Conservation (phyloP, 345 rosid species). For the Camelina sativa region DNA sequence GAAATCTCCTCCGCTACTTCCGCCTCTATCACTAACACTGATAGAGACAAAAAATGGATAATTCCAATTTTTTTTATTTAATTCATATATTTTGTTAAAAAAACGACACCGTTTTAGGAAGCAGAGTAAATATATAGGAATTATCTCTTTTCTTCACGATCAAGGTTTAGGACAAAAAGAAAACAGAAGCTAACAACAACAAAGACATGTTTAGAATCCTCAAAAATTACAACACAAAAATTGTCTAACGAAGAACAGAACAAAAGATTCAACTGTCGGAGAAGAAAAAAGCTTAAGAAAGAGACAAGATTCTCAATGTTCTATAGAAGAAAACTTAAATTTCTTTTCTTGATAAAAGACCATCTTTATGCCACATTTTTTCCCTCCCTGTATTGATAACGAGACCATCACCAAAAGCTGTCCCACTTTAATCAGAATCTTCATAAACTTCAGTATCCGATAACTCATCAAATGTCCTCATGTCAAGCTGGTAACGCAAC, state of each 20-base stretch:
- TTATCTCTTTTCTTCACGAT: background rate
- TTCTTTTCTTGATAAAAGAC: conserved; percentile 13
- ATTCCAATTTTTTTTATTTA: background rate
- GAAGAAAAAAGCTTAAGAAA: conserved; percentile 9
- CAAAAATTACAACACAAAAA: conserved; percentile 44
- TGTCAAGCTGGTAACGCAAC: conserved; percentile 89
- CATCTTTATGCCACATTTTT: conserved; percentile 27
- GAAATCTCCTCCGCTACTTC: conserved; percentile 32
- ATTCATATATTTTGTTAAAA: too few relatives aligned
- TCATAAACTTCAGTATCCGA: conserved; percentile 74
- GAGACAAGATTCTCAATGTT: conserved; percentile 26
- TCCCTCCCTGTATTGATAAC: conserved; percentile 26
- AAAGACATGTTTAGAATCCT: conserved; percentile 15
- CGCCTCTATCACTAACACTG: conserved; percentile 34
- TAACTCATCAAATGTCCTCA: conserved; percentile 78
- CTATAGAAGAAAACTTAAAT: conserved; percentile 14
- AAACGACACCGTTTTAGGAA: conserved; percentile 1
- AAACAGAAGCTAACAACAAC: conserved; percentile 2
- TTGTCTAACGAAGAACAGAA: conserved; percentile 31
- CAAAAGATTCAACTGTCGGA: background rate
- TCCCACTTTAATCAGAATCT: conserved; percentile 69
- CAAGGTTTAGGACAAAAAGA: background rate
- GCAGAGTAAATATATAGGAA: background rate
- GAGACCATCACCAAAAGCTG: conserved; percentile 11
- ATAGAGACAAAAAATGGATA: conserved; percentile 11